Conservation (phyloP, 495 filamentous ascomycete genomes). For the Penicillium flavigenum region DNA sequence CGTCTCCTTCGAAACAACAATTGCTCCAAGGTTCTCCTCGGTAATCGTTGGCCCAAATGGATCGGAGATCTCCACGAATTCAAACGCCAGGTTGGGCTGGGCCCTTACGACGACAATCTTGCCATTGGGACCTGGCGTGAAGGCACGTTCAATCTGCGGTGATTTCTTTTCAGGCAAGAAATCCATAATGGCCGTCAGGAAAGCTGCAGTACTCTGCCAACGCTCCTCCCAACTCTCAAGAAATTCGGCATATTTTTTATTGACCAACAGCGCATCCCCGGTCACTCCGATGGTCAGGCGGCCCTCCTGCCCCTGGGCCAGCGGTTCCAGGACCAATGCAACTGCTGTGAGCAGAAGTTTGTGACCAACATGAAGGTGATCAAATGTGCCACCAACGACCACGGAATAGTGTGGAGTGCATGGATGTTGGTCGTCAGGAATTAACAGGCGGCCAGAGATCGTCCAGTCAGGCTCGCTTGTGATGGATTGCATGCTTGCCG, state of each 20-base stretch:
- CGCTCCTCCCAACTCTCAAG: slow-evolving; percentile 77
- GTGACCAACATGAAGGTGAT: slow-evolving; percentile 95
- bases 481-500: slow-evolving; percentile 30
- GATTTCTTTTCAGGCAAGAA: slow-evolving; percentile 37
- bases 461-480: slow-evolving; percentile 33
- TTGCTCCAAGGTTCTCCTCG: slow-evolving; percentile 69
- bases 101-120: slow-evolving; percentile 50
- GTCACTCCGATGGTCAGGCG: slow-evolving; percentile 79
- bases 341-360: slow-evolving; percentile 88
- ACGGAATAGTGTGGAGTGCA: slow-evolving; percentile 53
- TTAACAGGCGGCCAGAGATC: slow-evolving; percentile 22
- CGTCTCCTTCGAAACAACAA: slow-evolving; percentile 91
- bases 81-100: slow-evolving; percentile 52
- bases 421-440: slow-evolving; percentile 24
- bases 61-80: slow-evolving; percentile 82
- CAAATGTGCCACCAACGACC: slow-evolving; percentile 92
- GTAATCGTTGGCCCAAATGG: slow-evolving; percentile 91
- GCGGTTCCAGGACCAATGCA: slow-evolving; percentile 62
- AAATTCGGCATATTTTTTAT: slow-evolving; percentile 81
- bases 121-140: slow-evolving; percentile 49
- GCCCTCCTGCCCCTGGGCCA: slow-evolving; percentile 44
- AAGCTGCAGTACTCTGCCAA: slow-evolving; percentile 63
- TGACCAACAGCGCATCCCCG: slow-evolving; percentile 76
- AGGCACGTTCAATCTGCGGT: slow-evolving; percentile 32
- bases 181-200: slow-evolving; percentile 70